Evolutionary conservation across 257 asterid genomes (phyloP).

Genomic region (Avicennia marina): DNA sequence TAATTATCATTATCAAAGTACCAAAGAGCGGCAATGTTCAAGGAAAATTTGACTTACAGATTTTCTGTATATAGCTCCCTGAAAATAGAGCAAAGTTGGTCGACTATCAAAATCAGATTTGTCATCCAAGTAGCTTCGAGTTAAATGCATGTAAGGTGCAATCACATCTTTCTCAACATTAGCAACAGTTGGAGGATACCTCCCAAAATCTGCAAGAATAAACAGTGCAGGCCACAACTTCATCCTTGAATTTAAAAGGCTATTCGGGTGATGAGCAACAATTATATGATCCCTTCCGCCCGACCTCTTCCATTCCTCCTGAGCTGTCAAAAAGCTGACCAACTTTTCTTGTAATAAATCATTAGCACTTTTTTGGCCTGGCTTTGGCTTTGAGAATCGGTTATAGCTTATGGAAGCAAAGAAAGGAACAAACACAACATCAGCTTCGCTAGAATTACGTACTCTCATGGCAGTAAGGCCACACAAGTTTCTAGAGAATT

Average conservation of each 20-base stretch:
- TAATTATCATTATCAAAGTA: no score
- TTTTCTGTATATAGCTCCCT: conserved; percentile 91
- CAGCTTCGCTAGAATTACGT: conserved; percentile 73
- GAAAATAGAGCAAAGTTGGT: conserved; percentile 76
- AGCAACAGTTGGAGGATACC: conserved; percentile 85
- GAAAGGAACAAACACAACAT: conserved; percentile 84
- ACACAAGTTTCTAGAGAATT: conserved; percentile 26
- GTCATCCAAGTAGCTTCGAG: conserved; percentile 49
- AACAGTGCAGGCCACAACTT: conserved; percentile 88
- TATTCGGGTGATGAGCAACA: conserved; percentile 92
- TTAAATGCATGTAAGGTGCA: conserved; percentile 85
- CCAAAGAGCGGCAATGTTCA: no score
- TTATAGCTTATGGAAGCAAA: conserved; percentile 82
- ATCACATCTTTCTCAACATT: conserved; percentile 82
- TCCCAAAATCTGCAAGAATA: conserved; percentile 82
- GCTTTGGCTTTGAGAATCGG: conserved; percentile 53
- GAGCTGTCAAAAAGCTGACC: conserved; percentile 53
- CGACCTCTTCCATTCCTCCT: conserved; percentile 72
- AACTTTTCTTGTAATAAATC: conserved; percentile 60
- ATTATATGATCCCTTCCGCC: conserved; percentile 78
- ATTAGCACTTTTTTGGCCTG: conserved; percentile 41
- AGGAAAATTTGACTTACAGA: conserved; percentile 47
- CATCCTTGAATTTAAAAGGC: conserved; percentile 68
- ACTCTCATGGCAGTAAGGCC: conserved; percentile 62
- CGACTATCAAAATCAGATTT: conserved; percentile 63